Base-by-base conservation (phyloP, 2,329 filamentous ascomycete genomes). In the Lasiodiplodia sp. region DNA sequence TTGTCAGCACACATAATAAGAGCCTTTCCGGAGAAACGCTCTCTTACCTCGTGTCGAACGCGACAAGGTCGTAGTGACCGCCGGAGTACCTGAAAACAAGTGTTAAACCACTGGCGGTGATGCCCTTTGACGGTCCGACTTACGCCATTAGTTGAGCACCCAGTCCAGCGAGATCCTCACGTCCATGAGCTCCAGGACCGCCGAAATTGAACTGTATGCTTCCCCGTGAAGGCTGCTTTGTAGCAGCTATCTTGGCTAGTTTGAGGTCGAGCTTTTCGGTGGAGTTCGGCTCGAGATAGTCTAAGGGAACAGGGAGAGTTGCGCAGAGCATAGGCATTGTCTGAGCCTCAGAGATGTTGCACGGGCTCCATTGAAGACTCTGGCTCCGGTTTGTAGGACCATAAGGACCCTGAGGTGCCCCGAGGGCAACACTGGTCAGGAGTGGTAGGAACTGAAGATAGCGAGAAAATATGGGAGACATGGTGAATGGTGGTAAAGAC, bases 241-340 rank as follows among this genome's bases (percentile, higher is more conserved):
- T 66, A 7, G 74, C 74, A 28, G 58, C n/a, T 18, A 70, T 55
- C 38, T 68, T 72, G 11, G 72, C 21, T 2, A 75, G 31, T 12
- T 68, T 28, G 2, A 76, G 47, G 5, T 69, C 60, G 18, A 75
- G 52, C 10, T 40, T 70, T 12, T 71, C 68, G 10, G 64, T 70
- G 23, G 71, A 71, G 11, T 73, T 67, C 10, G 68, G 47, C n/a
- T 74, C 67, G 7, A 73, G 74, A 66, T 80, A 80, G 69, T 81
- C 79, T 0, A 80, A 72, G 1, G 79, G 79, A 1, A 80, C 78
- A 1, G 70, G 37, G 2, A 81, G 69, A n/a, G 62, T 77, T 2
- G 73, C 77, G 67, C 79, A 81, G 38, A 69, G 57, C 2, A 71
- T 10, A 2, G 47, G 62, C 25, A 65, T 11, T 8, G 60, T 64